Base-by-base conservation (phyloP, 1,284 basidiomycete genomes). In the Leccinum griseonigrum region DNA sequence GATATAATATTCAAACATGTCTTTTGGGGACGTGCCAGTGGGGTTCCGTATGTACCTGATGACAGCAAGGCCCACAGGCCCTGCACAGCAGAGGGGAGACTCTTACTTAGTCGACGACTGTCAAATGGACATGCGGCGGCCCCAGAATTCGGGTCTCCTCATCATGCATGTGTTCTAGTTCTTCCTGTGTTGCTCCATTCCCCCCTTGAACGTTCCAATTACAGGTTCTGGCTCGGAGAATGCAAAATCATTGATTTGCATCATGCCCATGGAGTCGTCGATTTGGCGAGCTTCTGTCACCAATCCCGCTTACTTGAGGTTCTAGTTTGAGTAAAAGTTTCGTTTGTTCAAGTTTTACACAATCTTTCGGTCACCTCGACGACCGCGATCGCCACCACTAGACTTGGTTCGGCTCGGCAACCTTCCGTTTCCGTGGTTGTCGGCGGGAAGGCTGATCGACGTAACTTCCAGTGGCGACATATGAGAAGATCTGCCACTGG, bases 141-240 rank as follows among this genome's bases (percentile, higher is more conserved):
- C 69, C 69, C 60, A 72, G 64, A 74, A 66, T 54, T 34, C 61
- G 54, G 50, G 13, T 55, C 46, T 26, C 46, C 38, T 56, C 43
- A 40, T 59, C 28, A 48, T 53, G 56, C 53, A 50, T 58, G 57
- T 40, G 55, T 62, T 28, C n/a, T 32, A 28, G 54, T 43, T 58
- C 43, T 4, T 52, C 51, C 57, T 54, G 57, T 50, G 58, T 58
- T n/a, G 50, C 55, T 61, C 53, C 57, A 28, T 61, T 53, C 9
- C 60, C 53, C 69, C 69, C 70, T 56, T 51, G 70, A 73, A 71
- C 70, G 70, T 73, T 70, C 36, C 57, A 57, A 51, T 48, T 26
- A 13, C 46, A 48, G 46, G 46, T 48, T 48, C 46, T 51, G 60
- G 60, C 50, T 57, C 61, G 36, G 58, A 54, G 36, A 53, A 59